Evolutionary conservation across 208 protist species (phyloP).

Genomic region (Trypanosoma vivax): DNA sequence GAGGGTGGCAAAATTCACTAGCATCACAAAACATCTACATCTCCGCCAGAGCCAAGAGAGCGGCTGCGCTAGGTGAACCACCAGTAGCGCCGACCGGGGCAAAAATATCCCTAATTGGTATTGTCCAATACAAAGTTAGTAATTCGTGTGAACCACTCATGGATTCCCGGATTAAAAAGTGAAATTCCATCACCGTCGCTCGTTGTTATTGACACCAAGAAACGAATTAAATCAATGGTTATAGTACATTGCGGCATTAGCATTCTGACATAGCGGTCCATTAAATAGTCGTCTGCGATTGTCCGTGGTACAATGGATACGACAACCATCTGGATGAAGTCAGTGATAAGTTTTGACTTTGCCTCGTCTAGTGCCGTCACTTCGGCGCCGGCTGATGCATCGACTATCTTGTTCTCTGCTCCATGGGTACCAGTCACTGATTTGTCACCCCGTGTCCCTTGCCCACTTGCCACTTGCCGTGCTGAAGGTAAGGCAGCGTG

Average conservation of each 20-base stretch:
- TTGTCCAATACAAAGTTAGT: conserved; percentile 22
- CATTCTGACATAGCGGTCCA: conserved; percentile 42
- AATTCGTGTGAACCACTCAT: conserved; percentile 71
- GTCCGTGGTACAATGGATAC: conserved; percentile 29
- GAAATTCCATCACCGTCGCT: conserved; percentile 14
- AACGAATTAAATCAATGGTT: conserved; percentile 34
- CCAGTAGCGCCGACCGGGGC: too few species aligned
- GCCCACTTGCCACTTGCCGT: background rate
- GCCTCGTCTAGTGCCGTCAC: conserved; percentile 50
- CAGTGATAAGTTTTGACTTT: conserved; percentile 52
- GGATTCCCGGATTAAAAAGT: conserved; percentile 45
- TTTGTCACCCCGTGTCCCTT: background rate
- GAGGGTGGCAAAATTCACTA: too few species aligned
- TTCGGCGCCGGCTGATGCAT: background rate
- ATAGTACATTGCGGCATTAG: conserved; percentile 60
- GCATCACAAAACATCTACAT: too few species aligned
- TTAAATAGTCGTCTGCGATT: conserved; percentile 49
- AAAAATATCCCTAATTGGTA: background rate
- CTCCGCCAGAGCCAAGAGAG: too few species aligned
- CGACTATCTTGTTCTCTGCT: background rate
- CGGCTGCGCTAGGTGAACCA: too few species aligned
- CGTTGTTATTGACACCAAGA: conserved; percentile 40
- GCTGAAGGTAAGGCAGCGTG: too few species aligned
- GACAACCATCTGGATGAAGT: conserved; percentile 62
- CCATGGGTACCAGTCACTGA: background rate